Conservation (phyloP, 345 rosid species). For the Ricinus communis region DNA sequence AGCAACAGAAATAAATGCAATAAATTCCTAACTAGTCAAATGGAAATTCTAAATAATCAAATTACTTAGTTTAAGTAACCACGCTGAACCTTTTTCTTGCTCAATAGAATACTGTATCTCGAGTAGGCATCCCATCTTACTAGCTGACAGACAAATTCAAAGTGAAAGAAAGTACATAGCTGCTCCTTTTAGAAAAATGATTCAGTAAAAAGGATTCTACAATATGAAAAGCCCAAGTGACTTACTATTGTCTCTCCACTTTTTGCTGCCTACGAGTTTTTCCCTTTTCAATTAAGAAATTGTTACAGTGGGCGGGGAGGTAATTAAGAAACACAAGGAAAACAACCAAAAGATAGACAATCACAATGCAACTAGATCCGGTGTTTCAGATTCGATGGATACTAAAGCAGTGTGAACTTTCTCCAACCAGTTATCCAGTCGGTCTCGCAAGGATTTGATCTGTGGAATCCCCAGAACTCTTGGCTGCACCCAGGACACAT, state of each 20-base stretch:
- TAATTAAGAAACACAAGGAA: background rate
- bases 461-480: constrained; percentile 94
- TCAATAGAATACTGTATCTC: too few relatives aligned
- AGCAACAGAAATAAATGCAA: too few relatives aligned
- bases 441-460: constrained; percentile 82
- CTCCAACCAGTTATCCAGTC: constrained; percentile 76
- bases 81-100: too few relatives aligned
- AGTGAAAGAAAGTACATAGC: background rate
- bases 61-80: too few relatives aligned
- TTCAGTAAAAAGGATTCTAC: constrained; percentile 12
- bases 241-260: constrained; percentile 1
- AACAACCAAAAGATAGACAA: constrained; percentile 1
- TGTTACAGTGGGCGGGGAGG: constrained; percentile 15
- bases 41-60: too few relatives aligned
- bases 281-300: constrained; percentile 1
- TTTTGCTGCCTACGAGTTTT: background rate
- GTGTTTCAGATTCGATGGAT: constrained; percentile 97
- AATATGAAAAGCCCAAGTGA: background rate
- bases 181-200: background rate
- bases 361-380: constrained; percentile 88
- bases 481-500: constrained; percentile 98
- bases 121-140: too few relatives aligned
- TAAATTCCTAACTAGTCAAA: too few relatives aligned
- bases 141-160: too few relatives aligned
- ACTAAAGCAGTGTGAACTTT: constrained; percentile 79